phyloP scores from a whole-genome alignment of 768 basidiomycete genomes.

The Boletus rex-veris region DNA sequence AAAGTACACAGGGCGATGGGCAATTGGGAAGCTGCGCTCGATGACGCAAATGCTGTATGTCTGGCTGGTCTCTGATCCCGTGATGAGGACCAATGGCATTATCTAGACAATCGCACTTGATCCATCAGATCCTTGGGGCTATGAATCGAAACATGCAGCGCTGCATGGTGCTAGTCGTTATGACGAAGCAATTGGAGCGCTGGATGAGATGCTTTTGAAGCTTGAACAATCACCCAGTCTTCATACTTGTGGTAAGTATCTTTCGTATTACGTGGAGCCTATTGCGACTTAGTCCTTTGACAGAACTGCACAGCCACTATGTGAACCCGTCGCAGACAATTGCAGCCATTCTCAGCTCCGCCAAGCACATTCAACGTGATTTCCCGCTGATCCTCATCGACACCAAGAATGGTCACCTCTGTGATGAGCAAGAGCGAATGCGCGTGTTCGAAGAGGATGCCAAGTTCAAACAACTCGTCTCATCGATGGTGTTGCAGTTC shows the following conservation, averaged over 20 bases:
- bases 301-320: slow-evolving; percentile 2
- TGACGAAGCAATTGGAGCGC: slow-evolving; percentile 16
- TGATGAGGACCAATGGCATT: neutral
- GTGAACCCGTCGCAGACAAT: slow-evolving; percentile 5
- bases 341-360: neutral
- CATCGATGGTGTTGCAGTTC: slow-evolving; percentile 4
- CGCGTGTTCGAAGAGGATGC: slow-evolving; percentile 7
- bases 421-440: slow-evolving; percentile 2
- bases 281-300: neutral
- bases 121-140: slow-evolving; percentile 3
- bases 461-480: slow-evolving; percentile 16
- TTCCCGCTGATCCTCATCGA: slow-evolving; percentile 16
- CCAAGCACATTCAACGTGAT: slow-evolving; percentile 1
- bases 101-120: slow-evolving; percentile 13
- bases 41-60: slow-evolving; percentile 13
- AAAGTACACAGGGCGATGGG: neutral
- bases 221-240: slow-evolving; percentile 1
- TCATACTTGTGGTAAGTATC: slow-evolving; percentile 2
- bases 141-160: slow-evolving; percentile 12
- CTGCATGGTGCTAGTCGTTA: slow-evolving; percentile 13
- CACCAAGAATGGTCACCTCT: slow-evolving; percentile 13
- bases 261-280: neutral
- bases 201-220: slow-evolving; percentile 2
- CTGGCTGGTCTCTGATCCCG: neutral
- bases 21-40: slow-evolving; percentile 1